Evolutionary conservation across 192 early-diverging fungal species (phyloP).

Genomic region (Dissophora globulifera): DNA sequence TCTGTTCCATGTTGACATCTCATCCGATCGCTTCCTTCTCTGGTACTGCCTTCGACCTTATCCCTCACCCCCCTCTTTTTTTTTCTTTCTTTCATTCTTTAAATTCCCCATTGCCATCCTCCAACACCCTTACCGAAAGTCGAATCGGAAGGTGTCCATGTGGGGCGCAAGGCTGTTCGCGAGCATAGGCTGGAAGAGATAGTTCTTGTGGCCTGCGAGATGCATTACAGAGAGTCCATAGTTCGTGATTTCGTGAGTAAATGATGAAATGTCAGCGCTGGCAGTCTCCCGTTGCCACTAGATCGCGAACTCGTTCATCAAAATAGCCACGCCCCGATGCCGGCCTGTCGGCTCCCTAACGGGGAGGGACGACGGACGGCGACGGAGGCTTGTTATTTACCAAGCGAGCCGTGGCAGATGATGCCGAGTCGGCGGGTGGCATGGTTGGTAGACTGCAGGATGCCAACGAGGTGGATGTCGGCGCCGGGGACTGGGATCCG

Average conservation of each 20-base stretch:
- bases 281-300: too few relatives aligned
- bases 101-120: not conserved
- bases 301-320: too few relatives aligned
- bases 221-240: too few relatives aligned
- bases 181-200: constrained; percentile 41
- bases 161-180: constrained; percentile 41
- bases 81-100: not conserved
- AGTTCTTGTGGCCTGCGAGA: constrained; percentile 51
- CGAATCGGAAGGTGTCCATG: constrained; percentile 59
- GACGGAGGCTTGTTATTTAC: too few relatives aligned
- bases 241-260: too few relatives aligned
- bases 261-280: too few relatives aligned
- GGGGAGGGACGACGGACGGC: too few relatives aligned
- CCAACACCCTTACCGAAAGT: constrained; percentile 43
- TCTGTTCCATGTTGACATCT: too few relatives aligned
- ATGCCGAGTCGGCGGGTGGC: constrained; percentile 36
- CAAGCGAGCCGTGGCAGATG: constrained; percentile 51
- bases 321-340: too few relatives aligned
- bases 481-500: constrained; percentile 22
- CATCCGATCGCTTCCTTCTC: too few relatives aligned
- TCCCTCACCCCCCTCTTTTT: not conserved
- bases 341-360: too few relatives aligned
- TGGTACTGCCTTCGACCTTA: too few relatives aligned
- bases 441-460: constrained; percentile 38
- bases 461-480: constrained; percentile 28